phyloP scores from a whole-genome alignment of 208 protist genomes.

The Leishmania arabica region DNA sequence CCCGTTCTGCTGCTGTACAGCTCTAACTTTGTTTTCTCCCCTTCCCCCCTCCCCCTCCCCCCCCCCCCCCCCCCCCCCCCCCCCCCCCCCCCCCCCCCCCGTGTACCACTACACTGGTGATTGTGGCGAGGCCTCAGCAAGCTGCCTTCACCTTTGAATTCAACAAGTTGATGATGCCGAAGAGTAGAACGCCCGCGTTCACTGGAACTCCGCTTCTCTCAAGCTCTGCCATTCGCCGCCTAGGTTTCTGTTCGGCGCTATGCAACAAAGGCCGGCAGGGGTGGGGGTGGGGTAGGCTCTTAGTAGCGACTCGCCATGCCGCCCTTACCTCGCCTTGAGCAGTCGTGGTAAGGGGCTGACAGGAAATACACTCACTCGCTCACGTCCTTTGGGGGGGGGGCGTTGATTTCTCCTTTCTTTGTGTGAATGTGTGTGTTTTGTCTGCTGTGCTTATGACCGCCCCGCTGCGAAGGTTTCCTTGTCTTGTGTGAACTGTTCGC shows the following conservation, averaged over 20 bases:
- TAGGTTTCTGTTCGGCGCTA: background rate
- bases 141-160: background rate
- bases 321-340: background rate
- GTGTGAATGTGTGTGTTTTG: background rate
- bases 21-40: background rate
- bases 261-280: background rate
- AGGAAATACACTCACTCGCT: background rate
- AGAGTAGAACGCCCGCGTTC: background rate
- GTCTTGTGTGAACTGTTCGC: slow-evolving; percentile 11
- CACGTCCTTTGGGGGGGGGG: background rate
- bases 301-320: background rate
- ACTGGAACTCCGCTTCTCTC: background rate
- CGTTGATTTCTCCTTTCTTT: background rate
- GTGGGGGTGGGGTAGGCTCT: background rate
- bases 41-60: too few relatives aligned
- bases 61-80: too few relatives aligned
- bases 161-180: background rate
- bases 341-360: background rate
- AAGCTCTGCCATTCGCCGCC: background rate
- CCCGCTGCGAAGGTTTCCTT: slow-evolving; percentile 5
- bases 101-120: slow-evolving; percentile 6
- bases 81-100: too few relatives aligned
- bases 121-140: background rate
- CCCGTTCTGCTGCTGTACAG: background rate
- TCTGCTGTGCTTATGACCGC: background rate